phyloP scores from a whole-genome alignment of 441 rosid genomes.

The Mallotus repandus region DNA sequence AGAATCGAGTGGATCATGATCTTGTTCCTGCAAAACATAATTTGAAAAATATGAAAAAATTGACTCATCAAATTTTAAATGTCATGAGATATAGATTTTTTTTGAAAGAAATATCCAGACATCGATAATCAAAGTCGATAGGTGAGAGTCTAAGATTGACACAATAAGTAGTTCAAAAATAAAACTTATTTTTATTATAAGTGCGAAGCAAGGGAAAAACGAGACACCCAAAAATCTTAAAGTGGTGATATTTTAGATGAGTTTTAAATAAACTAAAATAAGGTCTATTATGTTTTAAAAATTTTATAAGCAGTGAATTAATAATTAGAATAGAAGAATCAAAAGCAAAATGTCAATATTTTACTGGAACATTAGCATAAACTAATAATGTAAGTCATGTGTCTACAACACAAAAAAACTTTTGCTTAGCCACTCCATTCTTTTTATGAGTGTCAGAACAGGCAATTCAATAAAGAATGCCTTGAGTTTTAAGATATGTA shows the following conservation, averaged over 20 bases:
- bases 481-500: not conserved
- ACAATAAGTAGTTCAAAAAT: too few relatives aligned
- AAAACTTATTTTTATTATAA: too few relatives aligned
- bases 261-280: not conserved
- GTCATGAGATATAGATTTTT: too few relatives aligned
- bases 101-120: too few relatives aligned
- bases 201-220: too few relatives aligned
- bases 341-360: not conserved
- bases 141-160: too few relatives aligned
- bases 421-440: not conserved
- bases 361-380: not conserved
- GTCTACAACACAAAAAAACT: not conserved
- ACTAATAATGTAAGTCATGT: not conserved
- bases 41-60: too few relatives aligned
- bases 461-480: not conserved
- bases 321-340: too few relatives aligned
- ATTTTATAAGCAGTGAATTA: not conserved
- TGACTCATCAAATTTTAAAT: too few relatives aligned
- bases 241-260: not conserved
- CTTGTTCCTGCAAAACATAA: too few relatives aligned
- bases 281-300: not conserved
- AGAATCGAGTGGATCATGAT: too few relatives aligned
- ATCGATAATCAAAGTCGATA: too few relatives aligned
- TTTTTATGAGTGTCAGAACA: not conserved
- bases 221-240: not conserved